These are phyloP conservation scores for Sarcodon sp. DNA, from an alignment of 768 basidiomycete genomes.

Conservation along the genomic window DNA sequence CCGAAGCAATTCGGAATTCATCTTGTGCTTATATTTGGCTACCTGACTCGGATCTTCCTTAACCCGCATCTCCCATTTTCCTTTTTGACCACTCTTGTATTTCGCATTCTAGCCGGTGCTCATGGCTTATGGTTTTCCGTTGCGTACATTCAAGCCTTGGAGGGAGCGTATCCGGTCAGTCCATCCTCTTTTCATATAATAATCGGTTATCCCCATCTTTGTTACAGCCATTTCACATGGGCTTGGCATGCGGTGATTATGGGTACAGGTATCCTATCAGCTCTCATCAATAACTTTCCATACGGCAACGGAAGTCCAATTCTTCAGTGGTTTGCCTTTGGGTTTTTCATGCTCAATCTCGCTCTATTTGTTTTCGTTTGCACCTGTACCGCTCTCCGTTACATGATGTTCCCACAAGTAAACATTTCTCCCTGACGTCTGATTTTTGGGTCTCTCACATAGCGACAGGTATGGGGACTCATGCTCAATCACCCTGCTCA, in stretches of 20 bases:
- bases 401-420: slow-evolving; percentile 19
- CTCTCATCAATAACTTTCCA: slow-evolving; percentile 28
- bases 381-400: slow-evolving; percentile 18
- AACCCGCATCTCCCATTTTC: background rate
- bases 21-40: slow-evolving; percentile 3
- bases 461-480: slow-evolving; percentile 10
- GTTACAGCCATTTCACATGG: slow-evolving; percentile 29
- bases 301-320: slow-evolving; percentile 22
- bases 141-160: slow-evolving; percentile 20
- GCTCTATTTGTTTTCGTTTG: slow-evolving; percentile 22
- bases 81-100: background rate
- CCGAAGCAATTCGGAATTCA: slow-evolving; percentile 10
- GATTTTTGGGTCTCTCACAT: background rate
- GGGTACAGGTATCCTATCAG: slow-evolving; percentile 30
- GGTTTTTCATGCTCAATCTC: slow-evolving; percentile 27
- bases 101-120: slow-evolving; percentile 1
- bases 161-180: slow-evolving; percentile 21
- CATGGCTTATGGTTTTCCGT: slow-evolving; percentile 11
- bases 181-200: background rate
- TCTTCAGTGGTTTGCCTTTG: slow-evolving; percentile 21
- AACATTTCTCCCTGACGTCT: background rate
- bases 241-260: slow-evolving; percentile 35
- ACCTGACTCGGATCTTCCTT: slow-evolving; percentile 3
- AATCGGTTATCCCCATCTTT: background rate
- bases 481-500: slow-evolving; percentile 27